Evolutionary conservation across 257 asterid species (phyloP).

Genomic region (Lycium barbarum): DNA sequence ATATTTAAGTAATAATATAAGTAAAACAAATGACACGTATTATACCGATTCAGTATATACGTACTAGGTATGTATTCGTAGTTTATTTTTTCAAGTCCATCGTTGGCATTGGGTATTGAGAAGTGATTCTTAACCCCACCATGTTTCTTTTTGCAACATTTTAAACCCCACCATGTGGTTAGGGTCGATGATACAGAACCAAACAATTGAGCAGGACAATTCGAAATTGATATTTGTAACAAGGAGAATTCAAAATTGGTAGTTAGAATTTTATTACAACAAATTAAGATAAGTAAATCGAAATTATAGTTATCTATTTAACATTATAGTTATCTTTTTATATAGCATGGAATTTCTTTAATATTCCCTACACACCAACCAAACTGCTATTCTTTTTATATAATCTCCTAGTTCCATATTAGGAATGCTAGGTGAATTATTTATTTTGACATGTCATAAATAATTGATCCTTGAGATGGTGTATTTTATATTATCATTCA

Average conservation of each 20-base stretch:
- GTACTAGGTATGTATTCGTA: background rate
- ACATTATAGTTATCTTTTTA: background rate
- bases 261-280: background rate
- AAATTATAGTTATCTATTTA: background rate
- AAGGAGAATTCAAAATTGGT: background rate
- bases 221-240: background rate
- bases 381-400: background rate
- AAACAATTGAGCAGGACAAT: background rate
- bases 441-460: background rate
- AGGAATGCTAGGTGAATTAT: background rate
- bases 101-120: background rate
- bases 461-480: background rate
- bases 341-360: background rate
- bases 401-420: background rate
- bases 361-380: background rate
- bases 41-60: background rate
- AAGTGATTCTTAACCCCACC: background rate
- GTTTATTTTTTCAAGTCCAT: too few species aligned
- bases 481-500: background rate
- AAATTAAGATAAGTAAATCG: background rate
- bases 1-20: too few species aligned
- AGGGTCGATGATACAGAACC: background rate
- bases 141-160: background rate
- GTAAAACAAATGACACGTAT: too few species aligned
- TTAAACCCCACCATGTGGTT: constrained; percentile 24